Base-by-base conservation (phyloP, 352 stramenopile species). In the Achlya hypogyna region DNA sequence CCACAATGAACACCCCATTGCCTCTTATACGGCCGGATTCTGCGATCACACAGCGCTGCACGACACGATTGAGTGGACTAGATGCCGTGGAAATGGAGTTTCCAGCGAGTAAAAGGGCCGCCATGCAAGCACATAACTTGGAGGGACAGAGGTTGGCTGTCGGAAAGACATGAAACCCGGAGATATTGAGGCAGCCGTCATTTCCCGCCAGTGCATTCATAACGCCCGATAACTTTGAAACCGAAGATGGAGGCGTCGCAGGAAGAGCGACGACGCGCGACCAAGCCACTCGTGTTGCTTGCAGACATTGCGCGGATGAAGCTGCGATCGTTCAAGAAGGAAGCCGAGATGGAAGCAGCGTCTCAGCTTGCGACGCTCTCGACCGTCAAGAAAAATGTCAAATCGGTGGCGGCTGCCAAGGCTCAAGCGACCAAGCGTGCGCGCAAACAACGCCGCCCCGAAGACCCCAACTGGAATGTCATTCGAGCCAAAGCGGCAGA, bases 381-480 rank as follows among this genome's bases (percentile, higher is more conserved):
- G 32, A 45, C 12, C 6, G 38, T 45, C 54, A 64, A 64, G 54
- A 25, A 22, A 32, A 34, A 31, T 18, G 38, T 45, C 2, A 10
- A 45, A 18, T 10, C n/a, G 12, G 34, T 22, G 2, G 52, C 52
- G 1, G 52, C 52, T 5, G n/a, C 16, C 22, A 29, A 31, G 22
- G 54, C 54, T 22, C 32, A 38, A 0, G 54, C 54, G 8, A 51
- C 45, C 14, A 38, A 35, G 16, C 35, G 40, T 16, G 54, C 54
- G 35, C 8, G 52, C 20, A 45, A 47, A 38, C 32, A 52, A 22
- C 22, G 29, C 10, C 54, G 35, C 4, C 20, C 18, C 34, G 47
- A 52, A 31, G n/a, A 34, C 14, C 54, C 25, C 54, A 64, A 64
- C 40, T 38, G 31, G 18, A 45, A 64, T 38, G 54, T 64, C 31